These are phyloP conservation scores for Cercospora citrullina DNA, from an alignment of 2,329 filamentous ascomycete genomes.

Conservation along the genomic window DNA sequence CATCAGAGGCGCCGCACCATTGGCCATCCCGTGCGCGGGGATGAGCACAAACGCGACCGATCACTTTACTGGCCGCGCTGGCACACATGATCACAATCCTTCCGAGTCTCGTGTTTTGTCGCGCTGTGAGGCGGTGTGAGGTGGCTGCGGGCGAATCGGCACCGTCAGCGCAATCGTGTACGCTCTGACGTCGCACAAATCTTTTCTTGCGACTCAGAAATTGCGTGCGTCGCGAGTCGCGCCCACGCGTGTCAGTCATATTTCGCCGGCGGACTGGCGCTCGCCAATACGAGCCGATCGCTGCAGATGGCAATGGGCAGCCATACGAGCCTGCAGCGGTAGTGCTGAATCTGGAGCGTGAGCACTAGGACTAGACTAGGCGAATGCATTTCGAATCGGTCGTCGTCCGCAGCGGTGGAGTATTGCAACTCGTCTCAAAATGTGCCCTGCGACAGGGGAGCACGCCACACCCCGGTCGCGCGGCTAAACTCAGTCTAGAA, in stretches of 20 bases:
- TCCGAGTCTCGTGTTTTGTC: slow-evolving; percentile 2
- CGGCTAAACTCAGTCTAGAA: slow-evolving; percentile 4
- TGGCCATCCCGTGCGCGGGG: neutral
- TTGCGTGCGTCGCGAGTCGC: slow-evolving; percentile 5
- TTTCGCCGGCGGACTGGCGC: neutral
- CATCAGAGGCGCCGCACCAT: neutral
- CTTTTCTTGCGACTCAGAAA: neutral
- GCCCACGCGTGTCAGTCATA: neutral
- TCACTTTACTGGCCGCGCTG: slow-evolving; percentile 12
- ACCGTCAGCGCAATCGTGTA: neutral
- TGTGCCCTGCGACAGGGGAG: slow-evolving; percentile 10
- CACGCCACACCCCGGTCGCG: neutral
- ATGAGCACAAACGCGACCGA: slow-evolving; percentile 13
- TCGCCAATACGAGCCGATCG: neutral
- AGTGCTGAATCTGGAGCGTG: neutral
- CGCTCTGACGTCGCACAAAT: slow-evolving; percentile 17
- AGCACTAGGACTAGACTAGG: neutral
- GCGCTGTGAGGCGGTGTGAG: slow-evolving; percentile 20
- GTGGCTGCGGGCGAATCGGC: slow-evolving; percentile 11
- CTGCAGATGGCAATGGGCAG: neutral
- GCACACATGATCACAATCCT: slow-evolving; percentile 18
- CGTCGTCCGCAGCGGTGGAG: neutral
- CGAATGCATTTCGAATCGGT: neutral
- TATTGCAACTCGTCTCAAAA: neutral
- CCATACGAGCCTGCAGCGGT: neutral